Evolutionary conservation across 306 rosid genomes (phyloP).

Genomic region (Styphnolobium japonicum): DNA sequence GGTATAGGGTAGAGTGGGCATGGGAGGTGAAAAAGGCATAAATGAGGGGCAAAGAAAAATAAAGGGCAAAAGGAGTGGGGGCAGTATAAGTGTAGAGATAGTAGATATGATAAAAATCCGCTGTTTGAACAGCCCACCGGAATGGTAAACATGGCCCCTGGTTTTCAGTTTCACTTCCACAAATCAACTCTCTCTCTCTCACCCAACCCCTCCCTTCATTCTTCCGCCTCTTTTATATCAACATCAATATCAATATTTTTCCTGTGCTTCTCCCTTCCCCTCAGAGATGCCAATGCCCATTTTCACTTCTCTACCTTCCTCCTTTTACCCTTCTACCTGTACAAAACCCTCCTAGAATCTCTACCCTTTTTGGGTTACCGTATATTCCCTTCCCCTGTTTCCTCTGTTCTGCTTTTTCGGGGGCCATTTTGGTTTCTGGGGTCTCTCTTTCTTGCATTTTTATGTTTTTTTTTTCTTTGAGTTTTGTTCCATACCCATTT

Average conservation of each 20-base stretch:
- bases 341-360: constrained; percentile 19
- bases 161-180: constrained; percentile 63
- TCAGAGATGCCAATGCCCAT: constrained; percentile 31
- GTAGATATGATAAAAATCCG: constrained; percentile 44
- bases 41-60: background rate
- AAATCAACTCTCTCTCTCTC: constrained; percentile 52
- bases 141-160: constrained; percentile 82
- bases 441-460: background rate
- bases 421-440: background rate
- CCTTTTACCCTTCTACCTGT: constrained; percentile 18
- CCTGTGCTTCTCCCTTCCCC: background rate
- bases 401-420: constrained; percentile 9
- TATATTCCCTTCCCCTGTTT: background rate
- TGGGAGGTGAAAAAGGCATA: background rate
- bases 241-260: background rate
- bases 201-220: constrained; percentile 27
- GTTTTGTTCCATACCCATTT: constrained; percentile 14
- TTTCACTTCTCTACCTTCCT: constrained; percentile 27
- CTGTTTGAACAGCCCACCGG: constrained; percentile 90
- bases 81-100: background rate
- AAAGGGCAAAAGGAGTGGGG: background rate
- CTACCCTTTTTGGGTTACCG: background rate
- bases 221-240: constrained; percentile 35
- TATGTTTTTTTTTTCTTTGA: background rate
- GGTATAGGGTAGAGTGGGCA: background rate